These are phyloP conservation scores for Sporothrix pseudoabietina DNA, from an alignment of 2,329 filamentous ascomycete species.

Conservation along the genomic window DNA sequence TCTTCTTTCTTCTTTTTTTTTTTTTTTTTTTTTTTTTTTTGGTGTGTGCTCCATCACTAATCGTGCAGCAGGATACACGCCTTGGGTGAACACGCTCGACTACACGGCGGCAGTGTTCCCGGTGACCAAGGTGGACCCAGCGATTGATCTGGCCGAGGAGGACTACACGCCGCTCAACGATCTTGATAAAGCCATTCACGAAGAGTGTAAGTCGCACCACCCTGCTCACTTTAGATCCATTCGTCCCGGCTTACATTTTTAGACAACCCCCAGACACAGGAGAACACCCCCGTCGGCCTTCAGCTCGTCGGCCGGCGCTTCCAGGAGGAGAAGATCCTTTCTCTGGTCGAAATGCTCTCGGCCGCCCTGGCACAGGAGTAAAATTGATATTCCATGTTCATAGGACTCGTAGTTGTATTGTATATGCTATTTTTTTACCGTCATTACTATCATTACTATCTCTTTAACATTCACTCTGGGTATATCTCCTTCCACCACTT, in stretches of 20 bases:
- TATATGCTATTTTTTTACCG: not conserved
- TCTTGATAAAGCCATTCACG: conserved; percentile 23
- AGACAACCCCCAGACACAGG: conserved; percentile 30
- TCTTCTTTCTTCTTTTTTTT: not conserved
- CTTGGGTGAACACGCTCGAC: conserved; percentile 70
- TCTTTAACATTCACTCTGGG: not conserved
- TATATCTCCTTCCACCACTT: not conserved
- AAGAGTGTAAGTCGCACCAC: conserved; percentile 17
- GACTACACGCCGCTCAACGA: conserved; percentile 21
- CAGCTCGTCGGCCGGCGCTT: conserved; percentile 31
- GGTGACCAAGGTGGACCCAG: conserved; percentile 39
- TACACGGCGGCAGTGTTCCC: conserved; percentile 66
- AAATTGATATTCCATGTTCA: not conserved
- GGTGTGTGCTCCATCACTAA: not conserved
- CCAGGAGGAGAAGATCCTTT: conserved; percentile 26
- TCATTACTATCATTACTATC: not conserved
- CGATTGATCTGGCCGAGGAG: conserved; percentile 9
- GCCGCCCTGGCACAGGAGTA: conserved; percentile 14
- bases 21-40: not conserved
- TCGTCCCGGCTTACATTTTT: too few species aligned
- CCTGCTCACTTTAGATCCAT: too few species aligned
- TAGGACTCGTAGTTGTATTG: not conserved
- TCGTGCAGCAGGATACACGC: conserved; percentile 62
- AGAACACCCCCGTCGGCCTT: conserved; percentile 30
- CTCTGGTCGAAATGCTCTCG: conserved; percentile 26